These are phyloP conservation scores for Russula foetens DNA, from an alignment of 768 basidiomycete genomes.

Conservation along the genomic window DNA sequence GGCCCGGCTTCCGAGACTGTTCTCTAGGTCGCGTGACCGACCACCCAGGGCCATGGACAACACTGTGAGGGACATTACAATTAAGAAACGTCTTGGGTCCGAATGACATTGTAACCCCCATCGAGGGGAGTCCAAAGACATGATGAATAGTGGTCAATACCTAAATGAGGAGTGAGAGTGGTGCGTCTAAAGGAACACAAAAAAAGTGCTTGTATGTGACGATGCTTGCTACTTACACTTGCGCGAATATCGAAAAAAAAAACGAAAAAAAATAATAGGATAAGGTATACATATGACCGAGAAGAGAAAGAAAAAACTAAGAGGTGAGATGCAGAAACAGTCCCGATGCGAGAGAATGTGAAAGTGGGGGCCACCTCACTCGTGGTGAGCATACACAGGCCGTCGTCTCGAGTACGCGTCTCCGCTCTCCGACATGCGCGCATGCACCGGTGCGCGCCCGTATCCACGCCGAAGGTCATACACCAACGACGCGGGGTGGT, in stretches of 20 bases:
- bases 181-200: background rate
- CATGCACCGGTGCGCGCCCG: background rate
- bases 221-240: background rate
- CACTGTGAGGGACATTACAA: no score
- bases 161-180: background rate
- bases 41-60: no score
- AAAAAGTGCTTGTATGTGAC: background rate
- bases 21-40: no score
- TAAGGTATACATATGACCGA: background rate
- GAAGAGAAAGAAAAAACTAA: background rate
- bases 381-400: background rate
- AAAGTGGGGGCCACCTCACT: background rate
- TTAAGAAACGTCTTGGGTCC: no score
- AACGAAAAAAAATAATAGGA: background rate
- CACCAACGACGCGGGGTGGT: background rate
- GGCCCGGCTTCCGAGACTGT: no score
- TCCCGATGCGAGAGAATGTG: no score
- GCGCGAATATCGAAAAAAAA: background rate
- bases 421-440: background rate
- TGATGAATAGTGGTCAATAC: background rate
- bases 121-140: no score
- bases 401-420: constrained; percentile 1
- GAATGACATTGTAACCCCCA: no score
- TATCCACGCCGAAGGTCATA: background rate
- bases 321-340: background rate